A percentile compares a stretch with the other conserved stretches of the same genome.
Evolutionary conservation across 495 filamentous ascomycete genomes (phyloP).

Genomic region (Penicillium waksmanii): DNA sequence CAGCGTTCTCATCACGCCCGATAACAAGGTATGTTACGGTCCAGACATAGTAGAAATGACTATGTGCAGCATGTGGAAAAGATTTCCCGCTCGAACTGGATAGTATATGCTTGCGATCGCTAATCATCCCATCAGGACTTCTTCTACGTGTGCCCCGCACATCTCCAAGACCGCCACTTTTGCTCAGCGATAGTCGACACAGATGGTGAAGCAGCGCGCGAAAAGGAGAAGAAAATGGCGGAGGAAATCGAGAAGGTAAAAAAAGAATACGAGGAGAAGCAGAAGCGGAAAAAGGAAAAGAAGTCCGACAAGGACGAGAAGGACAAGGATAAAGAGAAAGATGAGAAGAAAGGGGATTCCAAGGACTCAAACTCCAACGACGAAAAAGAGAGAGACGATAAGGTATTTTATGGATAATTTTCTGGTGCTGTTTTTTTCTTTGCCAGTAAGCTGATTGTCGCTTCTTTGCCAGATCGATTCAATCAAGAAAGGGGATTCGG

Average conservation of each 20-base stretch:
- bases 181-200: slow-evolving; percentile 79
- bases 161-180: slow-evolving; percentile 84
- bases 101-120: neutral
- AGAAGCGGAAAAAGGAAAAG: slow-evolving; percentile 40
- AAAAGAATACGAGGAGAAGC: slow-evolving; percentile 49
- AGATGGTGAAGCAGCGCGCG: slow-evolving; percentile 68
- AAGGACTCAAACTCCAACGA: slow-evolving; percentile 39
- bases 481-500: slow-evolving; percentile 38
- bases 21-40: slow-evolving; percentile 70
- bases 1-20: slow-evolving; percentile 85
- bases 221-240: slow-evolving; percentile 67
- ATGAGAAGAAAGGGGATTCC: slow-evolving; percentile 46
- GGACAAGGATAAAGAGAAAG: slow-evolving; percentile 54
- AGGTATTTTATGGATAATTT: slow-evolving; percentile 35
- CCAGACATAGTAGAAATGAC: neutral
- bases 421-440: neutral
- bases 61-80: neutral
- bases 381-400: slow-evolving; percentile 61
- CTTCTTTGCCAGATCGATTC: slow-evolving; percentile 36
- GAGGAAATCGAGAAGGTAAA: slow-evolving; percentile 79
- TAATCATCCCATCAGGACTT: slow-evolving; percentile 68
- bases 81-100: neutral
- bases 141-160: slow-evolving; percentile 86
- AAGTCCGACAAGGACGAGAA: slow-evolving; percentile 42
- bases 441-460: neutral